Conservation (phyloP, 495 filamentous ascomycete genomes). For the Talaromyces stipitatus region DNA sequence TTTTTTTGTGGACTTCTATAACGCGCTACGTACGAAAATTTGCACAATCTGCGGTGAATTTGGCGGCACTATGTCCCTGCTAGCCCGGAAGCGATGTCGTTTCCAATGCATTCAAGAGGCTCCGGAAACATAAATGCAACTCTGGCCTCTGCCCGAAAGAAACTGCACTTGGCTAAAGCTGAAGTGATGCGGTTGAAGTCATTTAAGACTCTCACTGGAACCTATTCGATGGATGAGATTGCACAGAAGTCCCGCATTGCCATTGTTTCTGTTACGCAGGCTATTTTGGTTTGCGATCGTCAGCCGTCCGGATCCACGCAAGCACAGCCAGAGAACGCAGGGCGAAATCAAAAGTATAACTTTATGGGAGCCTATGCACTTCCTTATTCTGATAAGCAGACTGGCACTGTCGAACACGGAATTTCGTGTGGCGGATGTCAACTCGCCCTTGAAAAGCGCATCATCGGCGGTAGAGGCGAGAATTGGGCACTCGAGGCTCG, state of each 20-base stretch:
- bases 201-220: slow-evolving; percentile 29
- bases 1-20: no score
- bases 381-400: slow-evolving; percentile 29
- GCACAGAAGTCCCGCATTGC: slow-evolving; percentile 18
- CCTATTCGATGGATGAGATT: slow-evolving; percentile 23
- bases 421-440: slow-evolving; percentile 33
- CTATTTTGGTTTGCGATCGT: slow-evolving; percentile 15
- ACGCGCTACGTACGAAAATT: no score
- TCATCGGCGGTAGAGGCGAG: slow-evolving; percentile 17
- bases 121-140: no score
- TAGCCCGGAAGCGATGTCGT: no score
- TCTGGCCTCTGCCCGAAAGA: no score
- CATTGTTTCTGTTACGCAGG: slow-evolving; percentile 26
- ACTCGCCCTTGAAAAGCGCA: slow-evolving; percentile 26
- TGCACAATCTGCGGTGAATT: no score
- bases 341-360: slow-evolving; percentile 21
- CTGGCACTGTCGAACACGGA: slow-evolving; percentile 24
- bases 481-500: slow-evolving; percentile 21
- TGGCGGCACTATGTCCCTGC: no score
- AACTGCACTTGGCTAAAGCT: no score
- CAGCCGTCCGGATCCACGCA: slow-evolving; percentile 10
- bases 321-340: slow-evolving; percentile 12
- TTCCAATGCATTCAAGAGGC: no score
- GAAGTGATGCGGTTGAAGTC: no score
- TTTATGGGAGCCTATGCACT: slow-evolving; percentile 31